Evolutionary conservation across 495 filamentous ascomycete species (phyloP).

Genomic region (Peziza echinospora): DNA sequence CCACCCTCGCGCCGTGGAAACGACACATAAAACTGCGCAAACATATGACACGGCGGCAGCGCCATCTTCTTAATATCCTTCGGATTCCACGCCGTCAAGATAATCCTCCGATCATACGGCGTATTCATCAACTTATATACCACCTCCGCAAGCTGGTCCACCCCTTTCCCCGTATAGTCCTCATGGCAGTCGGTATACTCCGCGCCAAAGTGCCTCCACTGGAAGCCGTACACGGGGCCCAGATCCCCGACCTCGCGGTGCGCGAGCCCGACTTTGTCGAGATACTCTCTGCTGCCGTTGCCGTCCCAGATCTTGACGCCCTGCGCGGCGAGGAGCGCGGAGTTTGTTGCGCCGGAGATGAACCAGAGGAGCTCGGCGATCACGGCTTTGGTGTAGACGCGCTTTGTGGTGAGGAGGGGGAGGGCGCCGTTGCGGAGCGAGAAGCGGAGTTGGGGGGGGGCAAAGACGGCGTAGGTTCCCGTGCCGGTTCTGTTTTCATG

Average conservation of each 20-base stretch:
- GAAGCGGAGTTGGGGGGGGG: conserved; percentile 68
- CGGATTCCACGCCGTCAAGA: conserved; percentile 86
- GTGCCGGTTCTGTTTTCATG: conserved; percentile 94
- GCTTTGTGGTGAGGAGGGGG: conserved; percentile 88
- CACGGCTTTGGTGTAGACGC: conserved; percentile 80
- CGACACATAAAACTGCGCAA: conserved; percentile 92
- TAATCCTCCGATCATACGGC: conserved; percentile 74
- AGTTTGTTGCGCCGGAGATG: conserved; percentile 61
- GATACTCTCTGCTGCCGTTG: conserved; percentile 73
- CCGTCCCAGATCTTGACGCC: conserved; percentile 97
- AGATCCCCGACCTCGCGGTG: conserved; percentile 72
- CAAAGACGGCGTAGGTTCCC: conserved; percentile 74
- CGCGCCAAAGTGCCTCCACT: conserved; percentile 96
- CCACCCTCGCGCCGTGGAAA: conserved; percentile 30
- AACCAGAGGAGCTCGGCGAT: conserved; percentile 95
- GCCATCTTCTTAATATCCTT: conserved; percentile 74
- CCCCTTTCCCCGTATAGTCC: conserved; percentile 73
- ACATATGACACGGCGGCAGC: conserved; percentile 94
- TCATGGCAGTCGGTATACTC: conserved; percentile 55
- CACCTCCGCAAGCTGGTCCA: conserved; percentile 77
- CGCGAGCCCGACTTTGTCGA: conserved; percentile 60
- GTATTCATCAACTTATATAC: conserved; percentile 57
- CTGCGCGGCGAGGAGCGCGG: conserved; percentile 43
- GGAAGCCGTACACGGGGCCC: conserved; percentile 93
- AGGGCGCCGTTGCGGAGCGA: conserved; percentile 48